A percentile compares a stretch with the other conserved stretches of the same genome.
phyloP scores from a whole-genome alignment of 768 basidiomycete species.

The Brasilioporus rufonigricans region DNA sequence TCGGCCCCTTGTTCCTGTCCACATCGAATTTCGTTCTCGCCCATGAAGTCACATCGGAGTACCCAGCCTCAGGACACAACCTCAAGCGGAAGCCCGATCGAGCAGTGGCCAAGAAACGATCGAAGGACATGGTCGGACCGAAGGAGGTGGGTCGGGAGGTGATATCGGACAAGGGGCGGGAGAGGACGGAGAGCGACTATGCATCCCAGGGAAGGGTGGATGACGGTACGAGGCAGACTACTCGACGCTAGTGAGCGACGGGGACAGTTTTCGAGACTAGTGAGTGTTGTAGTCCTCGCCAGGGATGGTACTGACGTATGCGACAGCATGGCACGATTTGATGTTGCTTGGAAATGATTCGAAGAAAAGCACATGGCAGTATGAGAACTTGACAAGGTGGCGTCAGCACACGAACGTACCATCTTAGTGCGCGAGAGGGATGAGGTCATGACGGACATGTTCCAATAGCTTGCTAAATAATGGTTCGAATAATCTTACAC shows the following conservation, averaged over 20 bases:
- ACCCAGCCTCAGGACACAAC: slow-evolving; percentile 48
- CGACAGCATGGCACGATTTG: slow-evolving; percentile 66
- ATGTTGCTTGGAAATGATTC: slow-evolving; percentile 64
- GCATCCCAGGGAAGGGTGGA: slow-evolving; percentile 71
- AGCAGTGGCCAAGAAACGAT: slow-evolving; percentile 58
- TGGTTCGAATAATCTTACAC: slow-evolving; percentile 65
- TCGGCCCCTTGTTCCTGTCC: slow-evolving; percentile 69
- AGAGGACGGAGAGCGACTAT: slow-evolving; percentile 66
- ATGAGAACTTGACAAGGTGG: slow-evolving; percentile 51
- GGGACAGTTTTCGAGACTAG: slow-evolving; percentile 80
- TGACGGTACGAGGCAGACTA: slow-evolving; percentile 77
- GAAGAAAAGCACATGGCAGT: slow-evolving; percentile 46
- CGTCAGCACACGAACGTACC: slow-evolving; percentile 57
- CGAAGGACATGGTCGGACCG: slow-evolving; percentile 82
- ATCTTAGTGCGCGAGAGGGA: slow-evolving; percentile 73
- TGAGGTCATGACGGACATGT: slow-evolving; percentile 94
- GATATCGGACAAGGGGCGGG: slow-evolving; percentile 83
- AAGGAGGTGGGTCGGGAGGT: slow-evolving; percentile 79
- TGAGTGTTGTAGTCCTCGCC: slow-evolving; percentile 34
- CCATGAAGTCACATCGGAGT: slow-evolving; percentile 58
- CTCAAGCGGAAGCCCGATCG: slow-evolving; percentile 68
- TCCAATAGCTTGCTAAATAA: slow-evolving; percentile 86
- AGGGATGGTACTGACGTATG: slow-evolving; percentile 4
- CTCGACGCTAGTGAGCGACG: slow-evolving; percentile 74
- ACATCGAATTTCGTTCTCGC: slow-evolving; percentile 68